Base-by-base conservation (phyloP, 371 early-diverging fungal genomes). In the Amoeboradix gromovi region DNA sequence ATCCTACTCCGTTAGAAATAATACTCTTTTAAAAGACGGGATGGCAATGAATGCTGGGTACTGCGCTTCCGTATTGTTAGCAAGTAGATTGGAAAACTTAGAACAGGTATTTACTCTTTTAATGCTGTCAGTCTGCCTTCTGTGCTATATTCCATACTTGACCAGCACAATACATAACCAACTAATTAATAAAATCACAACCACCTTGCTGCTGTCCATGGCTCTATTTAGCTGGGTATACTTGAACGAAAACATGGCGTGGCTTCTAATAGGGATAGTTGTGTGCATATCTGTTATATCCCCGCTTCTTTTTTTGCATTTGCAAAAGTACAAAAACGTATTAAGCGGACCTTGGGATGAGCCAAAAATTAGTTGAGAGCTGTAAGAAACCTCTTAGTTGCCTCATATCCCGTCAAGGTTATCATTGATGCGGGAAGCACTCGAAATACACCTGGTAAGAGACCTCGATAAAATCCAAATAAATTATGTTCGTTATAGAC, bases 361-460 rank as follows among this genome's bases (percentile, higher is more conserved):
- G 48, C 48, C 48, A 48, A 12, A 5, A 48, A 5, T 48, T 22
- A 12, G 48, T 12, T 48, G 5, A 5, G 22, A 48, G 12, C 22
- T 12, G 48, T 48, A 12, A 48, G 48, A 12, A 5, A 5, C 48
- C 48, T 48, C 22, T 48, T 48, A 5, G 48, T 12, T 48, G 48
- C 48, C 77, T 96, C 97, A 74, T 96, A 96, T 0, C 91, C 91
- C 27, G 85, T 80, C 81, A 94, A 94, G 0, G 95, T 96, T 29
- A 95, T 85, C 70, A 89, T 86, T 1, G 94, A 92, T 1, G 94
- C 93, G 0, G 97, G 97, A 31, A 94, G 77, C 0, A 96, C 93
- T 22, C 94, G 82, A 17, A 92, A 74, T 27, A 91, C 77, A 69
- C 85, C 89, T 0, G 92, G 87, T 0, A 87, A 90, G 70, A 94